Percentiles rank a stretch among this genome's conserved stretches.
phyloP scores from a whole-genome alignment of 192 early-diverging fungal genomes.

The Gaertneriomyces sp. region DNA sequence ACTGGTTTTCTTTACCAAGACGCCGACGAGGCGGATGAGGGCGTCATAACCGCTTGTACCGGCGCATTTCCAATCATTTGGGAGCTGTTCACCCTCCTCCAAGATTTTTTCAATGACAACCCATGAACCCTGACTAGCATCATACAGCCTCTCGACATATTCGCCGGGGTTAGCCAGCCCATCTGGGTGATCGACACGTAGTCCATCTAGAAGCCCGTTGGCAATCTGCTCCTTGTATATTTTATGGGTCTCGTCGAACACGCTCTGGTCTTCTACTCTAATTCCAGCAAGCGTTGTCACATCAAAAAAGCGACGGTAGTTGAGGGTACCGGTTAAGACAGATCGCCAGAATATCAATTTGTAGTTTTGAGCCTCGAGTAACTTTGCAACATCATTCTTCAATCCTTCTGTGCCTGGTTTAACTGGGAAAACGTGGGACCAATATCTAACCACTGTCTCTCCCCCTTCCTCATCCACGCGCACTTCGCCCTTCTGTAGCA shows the following conservation, averaged over 20 bases:
- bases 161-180: constrained; percentile 26
- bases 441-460: constrained; percentile 20
- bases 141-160: constrained; percentile 22
- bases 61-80: constrained; percentile 13
- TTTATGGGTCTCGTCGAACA: constrained; percentile 22
- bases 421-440: constrained; percentile 26
- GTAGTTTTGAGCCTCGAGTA: constrained; percentile 27
- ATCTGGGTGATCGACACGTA: constrained; percentile 30
- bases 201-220: constrained; percentile 18
- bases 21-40: constrained; percentile 21
- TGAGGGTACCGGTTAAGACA: constrained; percentile 19
- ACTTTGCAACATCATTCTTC: constrained; percentile 16
- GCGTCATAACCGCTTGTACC: constrained; percentile 32
- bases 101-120: constrained; percentile 34
- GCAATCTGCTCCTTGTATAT: constrained; percentile 14
- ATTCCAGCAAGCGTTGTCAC: constrained; percentile 28
- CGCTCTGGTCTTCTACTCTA: constrained; percentile 21
- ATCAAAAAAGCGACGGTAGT: constrained; percentile 35
- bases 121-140: constrained; percentile 27
- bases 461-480: constrained; percentile 14
- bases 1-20: constrained; percentile 13
- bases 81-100: constrained; percentile 29
- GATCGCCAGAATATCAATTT: constrained; percentile 23
- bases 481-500: constrained; percentile 18
- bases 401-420: constrained; percentile 20